Evolutionary conservation across 2,329 filamentous ascomycete species (phyloP).

Genomic region (Xylariaceae sp.): DNA sequence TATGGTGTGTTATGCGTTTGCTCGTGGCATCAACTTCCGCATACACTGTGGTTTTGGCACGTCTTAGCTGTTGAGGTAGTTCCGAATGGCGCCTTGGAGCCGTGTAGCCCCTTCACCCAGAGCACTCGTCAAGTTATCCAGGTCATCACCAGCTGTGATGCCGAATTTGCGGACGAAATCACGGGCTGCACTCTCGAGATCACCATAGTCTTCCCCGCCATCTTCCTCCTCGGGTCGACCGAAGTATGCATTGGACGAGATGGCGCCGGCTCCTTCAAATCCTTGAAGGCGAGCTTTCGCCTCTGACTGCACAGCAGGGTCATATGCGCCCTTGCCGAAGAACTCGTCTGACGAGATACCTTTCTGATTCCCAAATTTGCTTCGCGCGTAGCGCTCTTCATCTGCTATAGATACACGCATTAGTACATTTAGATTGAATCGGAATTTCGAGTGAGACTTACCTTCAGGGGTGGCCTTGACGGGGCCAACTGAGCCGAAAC

Average conservation of each 20-base stretch:
- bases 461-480: conserved; percentile 65
- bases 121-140: conserved; percentile 80
- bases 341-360: conserved; percentile 97
- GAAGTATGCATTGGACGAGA: conserved; percentile 97
- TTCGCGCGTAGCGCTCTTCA: conserved; percentile 73
- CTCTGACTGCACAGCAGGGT: conserved; percentile 73
- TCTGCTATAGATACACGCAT: conserved; percentile 48
- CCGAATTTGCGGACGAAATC: conserved; percentile 95
- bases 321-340: conserved; percentile 85
- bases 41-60: not conserved
- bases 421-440: conserved; percentile 17
- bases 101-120: conserved; percentile 80
- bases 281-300: conserved; percentile 82
- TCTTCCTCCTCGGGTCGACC: conserved; percentile 82
- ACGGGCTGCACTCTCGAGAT: conserved; percentile 87
- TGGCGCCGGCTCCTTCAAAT: conserved; percentile 86
- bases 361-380: conserved; percentile 89
- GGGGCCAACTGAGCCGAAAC: conserved; percentile 79
- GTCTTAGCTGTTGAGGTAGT: conserved; percentile 54
- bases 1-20: not conserved
- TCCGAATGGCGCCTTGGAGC: conserved; percentile 69
- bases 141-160: conserved; percentile 88
- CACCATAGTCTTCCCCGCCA: conserved; percentile 71
- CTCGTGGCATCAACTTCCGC: not conserved
- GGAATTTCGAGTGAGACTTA: conserved; percentile 35